Percentiles rank a stretch among this genome's conserved stretches.
phyloP scores from a whole-genome alignment of 2,329 filamentous ascomycete genomes.

The Dendrostoma leiphaemia region DNA sequence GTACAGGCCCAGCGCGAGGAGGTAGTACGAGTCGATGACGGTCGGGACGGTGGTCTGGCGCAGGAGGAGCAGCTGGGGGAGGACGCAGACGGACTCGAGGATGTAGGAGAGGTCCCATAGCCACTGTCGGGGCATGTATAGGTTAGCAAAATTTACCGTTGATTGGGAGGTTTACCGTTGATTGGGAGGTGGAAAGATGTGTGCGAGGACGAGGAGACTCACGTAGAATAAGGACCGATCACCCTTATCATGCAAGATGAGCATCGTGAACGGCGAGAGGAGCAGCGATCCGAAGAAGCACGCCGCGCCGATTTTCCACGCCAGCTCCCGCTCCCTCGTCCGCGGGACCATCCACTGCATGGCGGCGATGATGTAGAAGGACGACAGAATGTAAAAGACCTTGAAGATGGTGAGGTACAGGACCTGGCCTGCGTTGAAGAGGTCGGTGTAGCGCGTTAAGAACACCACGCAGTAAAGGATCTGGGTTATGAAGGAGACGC shows the following conservation, averaged over 20 bases:
- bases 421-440: slow-evolving; percentile 56
- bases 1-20: slow-evolving; percentile 83
- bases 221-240: slow-evolving; percentile 52
- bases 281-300: slow-evolving; percentile 65
- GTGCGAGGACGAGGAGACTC: slow-evolving; percentile 23
- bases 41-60: slow-evolving; percentile 95
- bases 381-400: slow-evolving; percentile 81
- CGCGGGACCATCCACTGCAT: slow-evolving; percentile 87
- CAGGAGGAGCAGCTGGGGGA: slow-evolving; percentile 87
- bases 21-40: slow-evolving; percentile 95
- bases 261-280: slow-evolving; percentile 69
- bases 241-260: slow-evolving; percentile 57
- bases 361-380: slow-evolving; percentile 79
- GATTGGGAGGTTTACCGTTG: slow-evolving; percentile 18
- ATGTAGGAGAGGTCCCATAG: slow-evolving; percentile 88
- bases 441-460: slow-evolving; percentile 79
- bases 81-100: slow-evolving; percentile 85
- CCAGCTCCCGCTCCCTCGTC: slow-evolving; percentile 84
- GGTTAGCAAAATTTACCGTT: neutral
- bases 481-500: slow-evolving; percentile 90
- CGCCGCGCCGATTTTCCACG: slow-evolving; percentile 84
- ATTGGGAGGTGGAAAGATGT: neutral
- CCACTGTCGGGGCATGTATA: slow-evolving; percentile 48
- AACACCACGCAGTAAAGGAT: slow-evolving; percentile 85
- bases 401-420: slow-evolving; percentile 81